Percentiles rank a stretch among this genome's conserved stretches.
phyloP scores from a whole-genome alignment of 1,284 basidiomycete species.

The Wolfiporia cocos region DNA sequence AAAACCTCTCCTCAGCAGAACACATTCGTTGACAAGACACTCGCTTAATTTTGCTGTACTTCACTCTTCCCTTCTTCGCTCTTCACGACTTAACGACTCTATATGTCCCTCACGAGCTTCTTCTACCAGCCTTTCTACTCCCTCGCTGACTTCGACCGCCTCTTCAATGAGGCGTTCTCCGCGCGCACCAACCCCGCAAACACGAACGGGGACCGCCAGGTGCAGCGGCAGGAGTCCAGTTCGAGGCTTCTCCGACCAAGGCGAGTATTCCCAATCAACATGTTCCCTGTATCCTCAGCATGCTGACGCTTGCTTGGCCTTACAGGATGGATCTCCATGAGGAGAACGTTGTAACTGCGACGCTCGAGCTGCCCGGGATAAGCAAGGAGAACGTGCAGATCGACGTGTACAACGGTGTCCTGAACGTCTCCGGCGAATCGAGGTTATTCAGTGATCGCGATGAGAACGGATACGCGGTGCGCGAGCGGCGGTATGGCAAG shows the following conservation, averaged over 20 bases:
- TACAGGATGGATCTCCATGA: conserved; percentile 43
- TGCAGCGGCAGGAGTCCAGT: background rate
- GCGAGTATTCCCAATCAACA: conserved; percentile 15
- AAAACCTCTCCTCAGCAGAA: no score
- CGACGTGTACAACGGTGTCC: conserved; percentile 34
- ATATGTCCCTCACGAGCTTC: conserved; percentile 2
- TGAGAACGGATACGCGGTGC: conserved; percentile 38
- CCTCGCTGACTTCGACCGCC: conserved; percentile 31
- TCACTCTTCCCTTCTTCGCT: no score
- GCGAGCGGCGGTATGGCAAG: conserved; percentile 41
- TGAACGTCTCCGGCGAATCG: conserved; percentile 40
- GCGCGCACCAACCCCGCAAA: conserved; percentile 11
- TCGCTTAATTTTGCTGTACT: no score
- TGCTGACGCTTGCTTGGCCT: background rate
- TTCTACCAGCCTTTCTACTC: conserved; percentile 37
- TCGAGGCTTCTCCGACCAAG: conserved; percentile 16
- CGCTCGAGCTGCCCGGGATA: conserved; percentile 43
- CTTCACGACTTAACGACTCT: no score
- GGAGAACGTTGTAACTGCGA: conserved; percentile 36
- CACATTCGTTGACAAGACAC: no score
- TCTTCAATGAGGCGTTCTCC: conserved; percentile 35
- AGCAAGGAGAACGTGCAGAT: conserved; percentile 35
- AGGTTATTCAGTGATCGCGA: conserved; percentile 27
- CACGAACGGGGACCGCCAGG: conserved; percentile 2
- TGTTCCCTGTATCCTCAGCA: background rate